Evolutionary conservation across 257 asterid genomes (phyloP), one percentile per base, ranked within the genome.

Genomic region (Henckelia pumila): DNA sequence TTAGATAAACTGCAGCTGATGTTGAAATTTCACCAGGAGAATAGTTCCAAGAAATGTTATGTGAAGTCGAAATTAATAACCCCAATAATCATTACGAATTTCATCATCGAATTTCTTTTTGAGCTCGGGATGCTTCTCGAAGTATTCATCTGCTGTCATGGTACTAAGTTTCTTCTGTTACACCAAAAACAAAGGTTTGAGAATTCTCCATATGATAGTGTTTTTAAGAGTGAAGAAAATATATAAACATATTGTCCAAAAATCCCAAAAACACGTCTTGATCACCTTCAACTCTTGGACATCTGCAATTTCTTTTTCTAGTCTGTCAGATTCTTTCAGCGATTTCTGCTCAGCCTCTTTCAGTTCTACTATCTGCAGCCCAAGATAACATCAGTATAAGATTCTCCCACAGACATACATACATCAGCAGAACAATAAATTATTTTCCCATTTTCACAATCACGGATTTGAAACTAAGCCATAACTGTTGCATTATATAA

Each of bases 101-200:
- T 84, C 89, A 13, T 84, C 89, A 66, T 84, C 89, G 56, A 84
- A 84, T 81, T 79, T 76, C 89, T 87, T 83, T 91, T 79, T 92
- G 72, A 92, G 88, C 80, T 92, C 98, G 3, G 98, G 97, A 75
- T 86, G 95, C 86, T 92, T 89, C 67, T 75, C 96, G 24, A 92
- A 92, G 84, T 92, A 92, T 64, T 92, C 98, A 21, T 92, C 98
- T 22, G 97, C 97, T 44, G 98, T 92, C 97, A 89, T 92, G 62
- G 98, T 92, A 61, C 97, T 88, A 26, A 89, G 85, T 80, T 82
- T 89, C 24, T 68, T 79, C 98, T 92, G 95, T 76, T 61, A 63
- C 69, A 75, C 68, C 79, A 76, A 75, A 50, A 71, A 58, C 0
- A 60, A 62, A 70, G 53, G 30, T 50, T 68, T 80, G 67, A 76